Evolutionary conservation across 192 early-diverging fungal genomes (phyloP).

Genomic region (Radiomyces spectabilis): DNA sequence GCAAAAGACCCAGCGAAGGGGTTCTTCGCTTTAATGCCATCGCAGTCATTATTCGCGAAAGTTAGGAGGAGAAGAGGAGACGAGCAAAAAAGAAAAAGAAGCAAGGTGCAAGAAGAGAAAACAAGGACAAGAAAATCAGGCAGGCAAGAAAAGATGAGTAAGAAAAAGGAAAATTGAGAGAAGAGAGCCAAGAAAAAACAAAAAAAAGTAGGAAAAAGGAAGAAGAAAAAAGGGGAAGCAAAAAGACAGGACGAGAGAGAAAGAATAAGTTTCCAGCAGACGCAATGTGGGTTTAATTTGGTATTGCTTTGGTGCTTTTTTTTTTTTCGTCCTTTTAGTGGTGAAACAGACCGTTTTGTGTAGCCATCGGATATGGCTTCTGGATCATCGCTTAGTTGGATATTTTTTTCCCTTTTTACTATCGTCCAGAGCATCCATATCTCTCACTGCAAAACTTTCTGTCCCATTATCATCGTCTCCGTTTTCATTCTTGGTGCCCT

Average conservation of each 20-base stretch:
- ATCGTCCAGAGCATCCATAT: too few species aligned
- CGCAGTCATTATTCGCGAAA: slow-evolving; percentile 30
- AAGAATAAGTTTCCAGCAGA: too few species aligned
- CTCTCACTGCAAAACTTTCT: too few species aligned
- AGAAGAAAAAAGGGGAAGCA: neutral
- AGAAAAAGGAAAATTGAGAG: slow-evolving; percentile 7
- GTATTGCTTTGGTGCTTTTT: too few species aligned
- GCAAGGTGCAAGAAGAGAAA: slow-evolving; percentile 9
- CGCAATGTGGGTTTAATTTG: too few species aligned
- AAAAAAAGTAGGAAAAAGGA: neutral
- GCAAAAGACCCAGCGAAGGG: slow-evolving; percentile 13
- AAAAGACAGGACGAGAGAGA: neutral
- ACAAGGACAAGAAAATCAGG: slow-evolving; percentile 3
- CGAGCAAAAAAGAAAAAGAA: slow-evolving; percentile 8
- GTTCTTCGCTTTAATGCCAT: slow-evolving; percentile 26
- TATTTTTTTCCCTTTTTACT: too few species aligned
- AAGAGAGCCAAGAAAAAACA: slow-evolving; percentile 6
- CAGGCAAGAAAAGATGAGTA: slow-evolving; percentile 6
- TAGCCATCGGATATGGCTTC: too few species aligned
- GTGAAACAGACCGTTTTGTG: too few species aligned
- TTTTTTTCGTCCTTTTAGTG: too few species aligned
- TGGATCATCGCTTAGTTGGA: too few species aligned
- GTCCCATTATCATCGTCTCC: too few species aligned
- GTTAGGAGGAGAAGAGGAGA: slow-evolving; percentile 6
- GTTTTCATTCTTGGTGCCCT: neutral